Evolutionary conservation across 2,329 filamentous ascomycete genomes (phyloP).

Genomic region (Colletotrichum falcatum): DNA sequence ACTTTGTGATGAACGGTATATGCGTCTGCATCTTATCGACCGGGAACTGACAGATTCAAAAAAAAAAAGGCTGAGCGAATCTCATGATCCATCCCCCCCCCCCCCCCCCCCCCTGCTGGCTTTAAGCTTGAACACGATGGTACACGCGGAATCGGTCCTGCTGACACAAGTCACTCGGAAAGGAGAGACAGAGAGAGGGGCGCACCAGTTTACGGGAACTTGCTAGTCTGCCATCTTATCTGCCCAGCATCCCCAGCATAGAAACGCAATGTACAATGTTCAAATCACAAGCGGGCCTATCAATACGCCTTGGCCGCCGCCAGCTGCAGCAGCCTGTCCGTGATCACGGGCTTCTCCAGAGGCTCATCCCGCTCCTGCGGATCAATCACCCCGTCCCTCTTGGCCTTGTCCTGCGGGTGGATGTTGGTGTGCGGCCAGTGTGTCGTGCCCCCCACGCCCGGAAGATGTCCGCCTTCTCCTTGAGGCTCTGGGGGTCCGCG

Average conservation of each 20-base stretch:
- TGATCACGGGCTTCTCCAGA: constrained; percentile 44
- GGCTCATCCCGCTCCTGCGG: constrained; percentile 50
- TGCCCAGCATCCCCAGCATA: background rate
- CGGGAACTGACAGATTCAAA: background rate
- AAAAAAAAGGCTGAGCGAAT: background rate
- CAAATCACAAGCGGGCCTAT: background rate
- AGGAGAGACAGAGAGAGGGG: no score
- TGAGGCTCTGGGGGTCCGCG: constrained; percentile 47
- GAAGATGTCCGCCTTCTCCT: constrained; percentile 43
- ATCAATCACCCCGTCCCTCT: constrained; percentile 41
- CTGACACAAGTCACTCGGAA: background rate
- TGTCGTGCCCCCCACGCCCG: constrained; percentile 44
- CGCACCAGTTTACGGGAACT: no score
- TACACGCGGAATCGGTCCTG: background rate
- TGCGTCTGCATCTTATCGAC: background rate
- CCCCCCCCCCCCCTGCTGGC: no score
- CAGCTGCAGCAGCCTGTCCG: constrained; percentile 46
- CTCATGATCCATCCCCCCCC: background rate
- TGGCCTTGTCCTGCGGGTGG: constrained; percentile 43
- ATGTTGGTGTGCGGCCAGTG: constrained; percentile 55
- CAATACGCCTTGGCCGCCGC: constrained; percentile 44
- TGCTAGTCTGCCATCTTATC: background rate
- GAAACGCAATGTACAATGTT: no score
- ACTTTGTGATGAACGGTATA: background rate
- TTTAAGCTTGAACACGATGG: background rate